These are phyloP conservation scores for Torrubiellomyces zombiae DNA, from an alignment of 2,329 filamentous ascomycete species.

Conservation along the genomic window DNA sequence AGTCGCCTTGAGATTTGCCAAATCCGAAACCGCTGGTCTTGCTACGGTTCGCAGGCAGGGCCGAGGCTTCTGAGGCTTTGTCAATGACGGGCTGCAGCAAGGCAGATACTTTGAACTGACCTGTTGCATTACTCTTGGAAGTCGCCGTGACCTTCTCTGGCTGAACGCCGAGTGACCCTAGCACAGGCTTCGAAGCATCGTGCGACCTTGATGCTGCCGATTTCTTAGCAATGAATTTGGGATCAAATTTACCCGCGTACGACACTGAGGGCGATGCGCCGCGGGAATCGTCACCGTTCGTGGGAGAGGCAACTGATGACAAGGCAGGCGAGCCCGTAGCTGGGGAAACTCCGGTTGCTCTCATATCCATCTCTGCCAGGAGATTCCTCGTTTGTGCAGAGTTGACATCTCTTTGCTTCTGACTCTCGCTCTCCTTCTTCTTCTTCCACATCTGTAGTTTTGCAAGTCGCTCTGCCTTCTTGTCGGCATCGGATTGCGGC, in stretches of 20 bases:
- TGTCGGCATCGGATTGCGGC: constrained; percentile 50
- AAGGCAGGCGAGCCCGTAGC: constrained; percentile 32
- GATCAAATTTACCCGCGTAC: constrained; percentile 70
- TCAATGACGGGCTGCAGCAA: constrained; percentile 8
- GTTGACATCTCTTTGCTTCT: constrained; percentile 53
- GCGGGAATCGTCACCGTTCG: constrained; percentile 23
- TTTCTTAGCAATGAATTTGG: constrained; percentile 74
- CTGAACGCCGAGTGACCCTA: constrained; percentile 29
- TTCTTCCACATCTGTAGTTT: constrained; percentile 87
- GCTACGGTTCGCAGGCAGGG: constrained; percentile 48
- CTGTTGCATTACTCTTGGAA: constrained; percentile 17
- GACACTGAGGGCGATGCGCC: constrained; percentile 35
- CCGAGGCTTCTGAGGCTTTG: constrained; percentile 22
- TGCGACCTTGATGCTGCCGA: constrained; percentile 43
- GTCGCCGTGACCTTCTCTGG: constrained; percentile 16
- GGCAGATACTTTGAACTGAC: constrained; percentile 13
- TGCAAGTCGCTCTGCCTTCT: constrained; percentile 60
- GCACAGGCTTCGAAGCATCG: constrained; percentile 28
- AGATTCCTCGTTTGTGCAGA: constrained; percentile 49
- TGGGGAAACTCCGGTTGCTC: constrained; percentile 31
- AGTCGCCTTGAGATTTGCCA: constrained; percentile 46
- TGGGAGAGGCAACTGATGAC: constrained; percentile 33
- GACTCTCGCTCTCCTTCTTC: constrained; percentile 62
- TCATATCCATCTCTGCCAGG: constrained; percentile 58
- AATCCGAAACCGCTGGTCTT: constrained; percentile 79